Evolutionary conservation across 495 filamentous ascomycete genomes (phyloP), one percentile per base, ranked within the genome.

Genomic region (Annulohypoxylon bovei): DNA sequence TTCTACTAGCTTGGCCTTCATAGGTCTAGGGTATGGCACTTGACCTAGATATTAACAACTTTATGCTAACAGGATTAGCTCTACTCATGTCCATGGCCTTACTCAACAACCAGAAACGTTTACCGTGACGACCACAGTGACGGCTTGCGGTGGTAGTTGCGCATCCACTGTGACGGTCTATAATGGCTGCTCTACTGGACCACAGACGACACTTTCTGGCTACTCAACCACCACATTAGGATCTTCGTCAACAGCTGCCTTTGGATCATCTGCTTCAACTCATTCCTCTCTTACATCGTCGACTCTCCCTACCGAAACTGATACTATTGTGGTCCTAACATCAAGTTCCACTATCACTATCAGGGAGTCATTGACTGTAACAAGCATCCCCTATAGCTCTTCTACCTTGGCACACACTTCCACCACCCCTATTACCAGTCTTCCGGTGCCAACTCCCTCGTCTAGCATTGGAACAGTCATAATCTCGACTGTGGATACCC

Each of bases 121-220:
- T 14, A 77, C 75, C 6, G 75, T 75, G 37, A 75, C 73, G 6
- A 50, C 62, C 0, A 75, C 69, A 2, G 72, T 77, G 2, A 77
- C 75, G 23, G 67, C 62, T 33, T 77, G 72, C 28, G 75, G 59
- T n/a, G 11, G n/a, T 23, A 65, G 22, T 20, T 77, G 72, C 50
- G 72, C 70, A 27, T 64, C 72, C 18, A 77, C 70, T 8, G 70
- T 72, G 7, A 77, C 75, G n/a, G 70, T 77, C 6, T 65, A 28
- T 57, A 40, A 55, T n/a, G 68, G 35, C 20, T 77, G 75, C 32
- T 66, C 70, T 40, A 39, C 65, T 39, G 52, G 49, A 25, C 62
- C 65, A 4, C 65, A 66, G 9, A 35, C 30, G 2, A 42, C 23
- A 0, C 18, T 56, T 12, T 55, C 55, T 18, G 65, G 49, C n/a